Evolutionary conservation across 192 early-diverging fungal genomes (phyloP).

Genomic region (Coemansia sp.): DNA sequence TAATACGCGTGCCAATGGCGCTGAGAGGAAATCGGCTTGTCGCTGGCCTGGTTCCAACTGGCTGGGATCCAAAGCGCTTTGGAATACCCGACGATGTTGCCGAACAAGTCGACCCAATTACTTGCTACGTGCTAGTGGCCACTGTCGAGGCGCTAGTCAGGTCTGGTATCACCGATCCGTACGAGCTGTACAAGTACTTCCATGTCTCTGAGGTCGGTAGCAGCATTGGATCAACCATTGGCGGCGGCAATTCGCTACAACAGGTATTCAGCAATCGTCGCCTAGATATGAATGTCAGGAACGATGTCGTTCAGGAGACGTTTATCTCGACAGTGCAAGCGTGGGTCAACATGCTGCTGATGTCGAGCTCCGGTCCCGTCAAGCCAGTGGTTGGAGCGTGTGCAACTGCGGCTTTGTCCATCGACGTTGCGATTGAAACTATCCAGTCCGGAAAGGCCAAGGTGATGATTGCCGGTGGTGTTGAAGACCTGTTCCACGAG

Average conservation of each 20-base stretch:
- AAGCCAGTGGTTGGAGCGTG: slow-evolving; percentile 79
- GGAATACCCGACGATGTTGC: slow-evolving; percentile 91
- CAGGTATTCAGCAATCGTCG: slow-evolving; percentile 74
- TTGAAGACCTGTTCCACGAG: slow-evolving; percentile 88
- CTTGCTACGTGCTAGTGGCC: slow-evolving; percentile 83
- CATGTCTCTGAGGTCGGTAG: slow-evolving; percentile 95
- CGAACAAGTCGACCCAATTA: slow-evolving; percentile 84
- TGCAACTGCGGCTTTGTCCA: slow-evolving; percentile 87
- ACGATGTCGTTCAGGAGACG: slow-evolving; percentile 86
- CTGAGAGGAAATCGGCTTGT: slow-evolving; percentile 78
- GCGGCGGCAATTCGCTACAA: slow-evolving; percentile 72
- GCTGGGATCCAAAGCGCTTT: slow-evolving; percentile 88
- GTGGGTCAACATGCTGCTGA: slow-evolving; percentile 94
- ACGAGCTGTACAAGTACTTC: slow-evolving; percentile 95
- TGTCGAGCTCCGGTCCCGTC: slow-evolving; percentile 91
- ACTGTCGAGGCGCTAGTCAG: slow-evolving; percentile 90
- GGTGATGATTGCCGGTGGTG: slow-evolving; percentile 89
- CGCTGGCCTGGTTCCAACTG: slow-evolving; percentile 91
- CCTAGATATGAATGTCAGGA: slow-evolving; percentile 74
- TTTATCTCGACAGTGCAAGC: slow-evolving; percentile 97
- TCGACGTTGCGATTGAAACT: slow-evolving; percentile 87
- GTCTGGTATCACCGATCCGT: slow-evolving; percentile 93
- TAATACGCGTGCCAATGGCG: slow-evolving; percentile 86
- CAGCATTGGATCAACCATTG: slow-evolving; percentile 85
- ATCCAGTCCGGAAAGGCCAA: slow-evolving; percentile 89